Percentiles rank a stretch among this genome's conserved stretches.
Evolutionary conservation across 192 early-diverging fungal species (phyloP).

Genomic region (Spizellomyces sp.): DNA sequence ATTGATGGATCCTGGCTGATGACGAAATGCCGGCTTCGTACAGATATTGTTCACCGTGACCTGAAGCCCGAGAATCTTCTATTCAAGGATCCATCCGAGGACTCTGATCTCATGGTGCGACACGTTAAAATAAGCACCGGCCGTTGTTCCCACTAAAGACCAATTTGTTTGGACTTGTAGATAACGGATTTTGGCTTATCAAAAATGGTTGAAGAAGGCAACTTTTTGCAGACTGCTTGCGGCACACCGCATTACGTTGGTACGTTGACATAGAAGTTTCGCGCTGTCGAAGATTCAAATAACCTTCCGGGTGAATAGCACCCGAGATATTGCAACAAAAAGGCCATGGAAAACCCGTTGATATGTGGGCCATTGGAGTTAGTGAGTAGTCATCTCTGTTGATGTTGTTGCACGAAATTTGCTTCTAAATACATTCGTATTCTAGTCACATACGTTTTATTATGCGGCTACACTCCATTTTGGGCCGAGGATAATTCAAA

Average conservation of each 20-base stretch:
- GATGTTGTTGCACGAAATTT: neutral
- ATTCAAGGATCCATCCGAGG: constrained; percentile 48
- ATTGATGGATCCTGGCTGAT: neutral
- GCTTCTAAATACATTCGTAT: constrained; percentile 8
- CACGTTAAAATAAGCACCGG: neutral
- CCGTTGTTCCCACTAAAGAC: neutral
- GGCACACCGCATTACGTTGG: constrained; percentile 55
- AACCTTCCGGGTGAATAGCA: constrained; percentile 35
- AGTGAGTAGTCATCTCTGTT: constrained; percentile 38
- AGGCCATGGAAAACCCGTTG: constrained; percentile 68
- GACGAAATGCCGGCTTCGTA: neutral
- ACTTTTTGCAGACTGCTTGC: constrained; percentile 68
- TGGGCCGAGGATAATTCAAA: constrained; percentile 52
- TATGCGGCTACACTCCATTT: constrained; percentile 59
- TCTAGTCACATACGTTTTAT: constrained; percentile 50
- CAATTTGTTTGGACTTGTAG: neutral
- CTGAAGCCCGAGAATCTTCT: constrained; percentile 63
- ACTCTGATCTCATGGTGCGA: constrained; percentile 49
- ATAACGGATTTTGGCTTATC: constrained; percentile 80
- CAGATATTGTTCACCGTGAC: constrained; percentile 55
- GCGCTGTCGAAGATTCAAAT: neutral
- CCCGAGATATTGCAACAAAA: constrained; percentile 68
- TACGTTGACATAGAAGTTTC: neutral
- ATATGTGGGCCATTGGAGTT: constrained; percentile 78
- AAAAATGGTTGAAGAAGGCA: constrained; percentile 58